These are phyloP conservation scores for Penicillium rolfsii DNA, from an alignment of 2,329 filamentous ascomycete species.

Conservation along the genomic window DNA sequence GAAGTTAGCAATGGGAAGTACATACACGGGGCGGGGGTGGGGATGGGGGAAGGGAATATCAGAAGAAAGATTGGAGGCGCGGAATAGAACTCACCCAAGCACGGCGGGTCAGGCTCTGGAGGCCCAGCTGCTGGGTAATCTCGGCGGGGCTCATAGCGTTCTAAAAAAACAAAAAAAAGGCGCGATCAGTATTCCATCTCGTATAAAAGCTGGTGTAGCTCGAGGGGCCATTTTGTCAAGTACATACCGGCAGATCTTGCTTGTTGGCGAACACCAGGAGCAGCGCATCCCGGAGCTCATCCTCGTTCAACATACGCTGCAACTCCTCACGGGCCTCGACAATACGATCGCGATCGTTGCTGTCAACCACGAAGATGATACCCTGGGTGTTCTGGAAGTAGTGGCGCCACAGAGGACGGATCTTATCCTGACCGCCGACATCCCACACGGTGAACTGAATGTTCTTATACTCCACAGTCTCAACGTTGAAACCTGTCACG, in stretches of 20 bases:
- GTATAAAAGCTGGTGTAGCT: not conserved
- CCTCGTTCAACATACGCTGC: conserved; percentile 97
- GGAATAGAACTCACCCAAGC: conserved; percentile 77
- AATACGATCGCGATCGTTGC: conserved; percentile 97
- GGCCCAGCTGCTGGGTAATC: conserved; percentile 99
- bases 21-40: conserved; percentile 19
- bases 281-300: conserved; percentile 96
- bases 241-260: conserved; percentile 92
- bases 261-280: conserved; percentile 99
- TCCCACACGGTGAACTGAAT: conserved; percentile 99
- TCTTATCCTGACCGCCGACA: conserved; percentile 99
- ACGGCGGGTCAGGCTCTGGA: conserved; percentile 97
- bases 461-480: conserved; percentile 99
- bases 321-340: conserved; percentile 96
- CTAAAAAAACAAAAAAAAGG: conserved; percentile 50
- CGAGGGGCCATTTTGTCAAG: not conserved
- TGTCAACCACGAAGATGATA: conserved; percentile 99
- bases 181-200: conserved; percentile 34
- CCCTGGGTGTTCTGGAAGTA: conserved; percentile 99
- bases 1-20: not conserved
- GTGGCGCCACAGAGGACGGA: conserved; percentile 97
- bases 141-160: conserved; percentile 99
- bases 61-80: not conserved
- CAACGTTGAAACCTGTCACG: conserved; percentile 89
- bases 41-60: not conserved